phyloP scores from a whole-genome alignment of 805 yeast genomes.

The Lachancea nothofagi region DNA sequence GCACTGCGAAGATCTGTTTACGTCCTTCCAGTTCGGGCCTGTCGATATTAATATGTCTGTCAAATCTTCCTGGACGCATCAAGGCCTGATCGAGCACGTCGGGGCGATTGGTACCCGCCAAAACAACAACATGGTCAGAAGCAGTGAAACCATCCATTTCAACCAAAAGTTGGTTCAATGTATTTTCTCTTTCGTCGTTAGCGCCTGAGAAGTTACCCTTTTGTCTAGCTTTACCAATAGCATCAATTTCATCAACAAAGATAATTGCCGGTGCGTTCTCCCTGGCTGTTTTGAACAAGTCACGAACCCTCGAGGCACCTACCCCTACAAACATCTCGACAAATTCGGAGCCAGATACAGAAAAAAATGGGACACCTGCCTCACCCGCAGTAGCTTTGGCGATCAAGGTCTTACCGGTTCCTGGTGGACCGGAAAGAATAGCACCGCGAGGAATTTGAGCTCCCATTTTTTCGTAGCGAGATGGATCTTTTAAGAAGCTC shows the following conservation, averaged over 20 bases:
- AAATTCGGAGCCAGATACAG: constrained; percentile 90
- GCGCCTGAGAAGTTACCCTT: constrained; percentile 72
- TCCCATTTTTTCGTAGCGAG: constrained; percentile 78
- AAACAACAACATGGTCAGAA: constrained; percentile 85
- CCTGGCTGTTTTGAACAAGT: constrained; percentile 82
- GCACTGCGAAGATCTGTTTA: constrained; percentile 78
- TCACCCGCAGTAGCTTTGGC: constrained; percentile 97
- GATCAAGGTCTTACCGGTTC: constrained; percentile 89
- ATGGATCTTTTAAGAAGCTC: constrained; percentile 77
- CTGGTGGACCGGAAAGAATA: constrained; percentile 90
- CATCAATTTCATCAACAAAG: constrained; percentile 93
- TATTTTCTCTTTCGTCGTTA: constrained; percentile 90
- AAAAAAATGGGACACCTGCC: constrained; percentile 88
- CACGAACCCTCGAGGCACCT: constrained; percentile 93
- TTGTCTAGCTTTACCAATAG: constrained; percentile 82
- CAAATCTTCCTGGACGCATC: constrained; percentile 92
- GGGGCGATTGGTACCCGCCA: constrained; percentile 92
- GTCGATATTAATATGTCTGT: constrained; percentile 81
- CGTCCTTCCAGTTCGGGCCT: constrained; percentile 87
- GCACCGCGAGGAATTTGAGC: constrained; percentile 97
- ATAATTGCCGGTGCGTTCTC: constrained; percentile 86
- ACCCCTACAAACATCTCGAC: constrained; percentile 98
- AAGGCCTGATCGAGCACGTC: constrained; percentile 87
- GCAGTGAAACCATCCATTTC: constrained; percentile 94
- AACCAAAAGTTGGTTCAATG: constrained; percentile 84